Conservation (phyloP, 805 yeast species). For the Yarrowia deformans region DNA sequence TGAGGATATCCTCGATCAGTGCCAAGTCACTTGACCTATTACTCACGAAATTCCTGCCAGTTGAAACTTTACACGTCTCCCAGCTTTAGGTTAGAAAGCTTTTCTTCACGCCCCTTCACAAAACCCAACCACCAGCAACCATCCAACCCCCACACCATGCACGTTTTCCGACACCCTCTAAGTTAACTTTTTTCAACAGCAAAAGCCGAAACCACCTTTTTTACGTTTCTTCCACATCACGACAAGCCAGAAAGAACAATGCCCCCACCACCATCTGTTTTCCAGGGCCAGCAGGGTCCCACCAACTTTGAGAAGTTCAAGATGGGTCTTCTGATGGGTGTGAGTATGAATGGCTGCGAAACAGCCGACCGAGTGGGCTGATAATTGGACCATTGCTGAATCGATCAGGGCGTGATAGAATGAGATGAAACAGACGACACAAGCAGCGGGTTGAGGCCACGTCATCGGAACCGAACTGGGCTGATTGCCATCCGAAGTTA, state of each 20-base stretch:
- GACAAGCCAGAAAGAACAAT: conserved; percentile 41
- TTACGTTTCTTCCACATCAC: conserved; percentile 19
- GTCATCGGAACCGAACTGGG: not conserved
- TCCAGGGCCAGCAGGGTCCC: conserved; percentile 55
- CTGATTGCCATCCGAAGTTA: not conserved
- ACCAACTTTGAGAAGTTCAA: conserved; percentile 95
- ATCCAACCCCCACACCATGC: conserved; percentile 5
- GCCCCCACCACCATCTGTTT: conserved; percentile 49
- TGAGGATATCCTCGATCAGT: too few species aligned
- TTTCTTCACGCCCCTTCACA: not conserved
- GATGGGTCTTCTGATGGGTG: conserved; percentile 98
- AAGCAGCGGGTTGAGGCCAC: not conserved
- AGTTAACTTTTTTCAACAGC: conserved; percentile 27
- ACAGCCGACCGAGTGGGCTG: not conserved
- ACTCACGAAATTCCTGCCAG: too few species aligned
- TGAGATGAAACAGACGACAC: not conserved
- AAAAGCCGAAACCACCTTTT: conserved; percentile 32
- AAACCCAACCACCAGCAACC: not conserved
- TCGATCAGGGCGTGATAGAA: not conserved
- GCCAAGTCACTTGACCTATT: too few species aligned
- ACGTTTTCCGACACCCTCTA: conserved; percentile 18
- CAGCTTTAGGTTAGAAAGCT: not conserved
- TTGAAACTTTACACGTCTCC: too few species aligned
- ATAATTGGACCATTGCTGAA: not conserved
- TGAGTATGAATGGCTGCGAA: conserved; percentile 48